Conservation (phyloP, 805 yeast genomes). For the Candida gorgasii region DNA sequence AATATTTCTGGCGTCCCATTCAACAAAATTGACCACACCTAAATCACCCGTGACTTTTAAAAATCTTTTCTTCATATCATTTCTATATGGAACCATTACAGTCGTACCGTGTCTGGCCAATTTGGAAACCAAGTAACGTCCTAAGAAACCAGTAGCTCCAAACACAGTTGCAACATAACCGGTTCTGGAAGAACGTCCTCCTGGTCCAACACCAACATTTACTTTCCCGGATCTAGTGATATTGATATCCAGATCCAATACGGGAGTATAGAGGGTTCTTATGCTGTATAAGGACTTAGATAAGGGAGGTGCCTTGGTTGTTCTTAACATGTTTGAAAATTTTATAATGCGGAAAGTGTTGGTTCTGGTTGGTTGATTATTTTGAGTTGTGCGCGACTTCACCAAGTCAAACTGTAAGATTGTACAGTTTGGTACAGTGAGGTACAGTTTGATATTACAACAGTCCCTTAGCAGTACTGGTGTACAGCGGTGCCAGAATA, state of each 20-base stretch:
- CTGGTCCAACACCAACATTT: conserved; percentile 66
- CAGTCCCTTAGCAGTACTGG: no score
- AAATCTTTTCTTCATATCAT: conserved; percentile 74
- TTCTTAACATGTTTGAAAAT: conserved; percentile 12
- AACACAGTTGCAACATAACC: conserved; percentile 89
- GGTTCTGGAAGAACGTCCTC: conserved; percentile 82
- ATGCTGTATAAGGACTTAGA: conserved; percentile 27
- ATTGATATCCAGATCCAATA: conserved; percentile 58
- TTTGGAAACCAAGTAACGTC: conserved; percentile 68
- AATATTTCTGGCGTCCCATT: conserved; percentile 77
- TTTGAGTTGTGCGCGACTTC: conserved; percentile 5
- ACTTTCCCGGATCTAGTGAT: conserved; percentile 78
- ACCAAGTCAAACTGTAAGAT: neutral
- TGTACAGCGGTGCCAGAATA: no score
- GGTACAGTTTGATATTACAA: no score
- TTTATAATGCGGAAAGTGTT: conserved; percentile 11
- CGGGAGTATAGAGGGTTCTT: conserved; percentile 42
- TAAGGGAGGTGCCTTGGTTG: conserved; percentile 8
- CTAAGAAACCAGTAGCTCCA: conserved; percentile 79
- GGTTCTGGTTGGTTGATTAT: conserved; percentile 32
- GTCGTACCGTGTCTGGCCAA: conserved; percentile 81
- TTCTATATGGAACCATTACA: conserved; percentile 77
- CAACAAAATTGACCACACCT: conserved; percentile 83
- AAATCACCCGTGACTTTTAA: conserved; percentile 82
- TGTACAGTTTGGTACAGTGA: neutral